These are phyloP conservation scores for Starmerella powellii DNA, from an alignment of 805 yeast genomes.

Conservation along the genomic window DNA sequence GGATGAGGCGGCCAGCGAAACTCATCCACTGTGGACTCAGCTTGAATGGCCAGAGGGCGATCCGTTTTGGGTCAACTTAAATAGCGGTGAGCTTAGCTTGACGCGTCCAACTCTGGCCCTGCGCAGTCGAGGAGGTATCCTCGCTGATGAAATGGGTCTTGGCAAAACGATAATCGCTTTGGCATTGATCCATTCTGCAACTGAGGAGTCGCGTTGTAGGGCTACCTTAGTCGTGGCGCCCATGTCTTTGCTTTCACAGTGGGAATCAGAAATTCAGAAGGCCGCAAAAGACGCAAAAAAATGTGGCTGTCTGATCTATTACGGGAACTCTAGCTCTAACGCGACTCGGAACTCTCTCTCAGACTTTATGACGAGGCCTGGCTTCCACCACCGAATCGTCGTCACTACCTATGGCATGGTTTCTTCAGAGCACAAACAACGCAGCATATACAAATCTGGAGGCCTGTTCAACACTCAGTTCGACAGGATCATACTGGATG, in stretches of 20 bases:
- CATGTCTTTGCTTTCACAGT: slow-evolving; percentile 80
- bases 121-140: slow-evolving; percentile 64
- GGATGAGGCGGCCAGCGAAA: slow-evolving; percentile 30
- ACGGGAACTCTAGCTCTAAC: slow-evolving; percentile 46
- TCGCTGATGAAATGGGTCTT: slow-evolving; percentile 95
- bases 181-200: slow-evolving; percentile 48
- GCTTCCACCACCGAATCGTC: slow-evolving; percentile 49
- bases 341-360: slow-evolving; percentile 25
- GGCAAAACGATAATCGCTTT: slow-evolving; percentile 85
- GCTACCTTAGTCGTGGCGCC: slow-evolving; percentile 70
- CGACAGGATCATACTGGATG: slow-evolving; percentile 71
- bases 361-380: slow-evolving; percentile 32
- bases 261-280: slow-evolving; percentile 69
- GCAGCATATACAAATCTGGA: slow-evolving; percentile 21
- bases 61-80: slow-evolving; percentile 62
- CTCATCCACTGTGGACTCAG: slow-evolving; percentile 80
- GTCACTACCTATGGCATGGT: slow-evolving; percentile 83
- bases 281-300: slow-evolving; percentile 29
- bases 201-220: slow-evolving; percentile 25
- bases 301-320: slow-evolving; percentile 42
- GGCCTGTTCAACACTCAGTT: slow-evolving; percentile 54
- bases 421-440: slow-evolving; percentile 55
- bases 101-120: slow-evolving; percentile 54
- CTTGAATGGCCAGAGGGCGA: slow-evolving; percentile 53
- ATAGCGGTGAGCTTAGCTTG: slow-evolving; percentile 65